A percentile compares a stretch with the other conserved stretches of the same genome.
phyloP scores from a whole-genome alignment of 1,284 basidiomycete genomes.

The Ceratobasidium papillatum region DNA sequence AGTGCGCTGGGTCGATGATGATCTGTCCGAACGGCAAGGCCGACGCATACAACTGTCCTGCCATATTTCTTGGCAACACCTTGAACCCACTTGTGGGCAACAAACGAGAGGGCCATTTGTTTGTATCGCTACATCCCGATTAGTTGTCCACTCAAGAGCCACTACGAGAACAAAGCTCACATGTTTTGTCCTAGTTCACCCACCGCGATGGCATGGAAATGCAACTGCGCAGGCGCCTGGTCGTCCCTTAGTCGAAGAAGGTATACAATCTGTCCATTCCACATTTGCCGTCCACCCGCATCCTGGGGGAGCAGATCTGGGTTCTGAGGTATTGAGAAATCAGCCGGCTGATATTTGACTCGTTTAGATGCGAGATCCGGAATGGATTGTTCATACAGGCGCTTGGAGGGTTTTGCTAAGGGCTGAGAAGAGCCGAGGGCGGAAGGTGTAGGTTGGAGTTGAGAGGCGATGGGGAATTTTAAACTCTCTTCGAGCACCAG shows the following conservation, averaged over 20 bases:
- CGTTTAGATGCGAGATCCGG: too few species aligned
- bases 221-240: not conserved
- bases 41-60: not conserved
- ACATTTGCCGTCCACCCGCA: not conserved
- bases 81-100: not conserved
- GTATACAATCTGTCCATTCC: constrained; percentile 28
- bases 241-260: not conserved
- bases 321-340: not conserved
- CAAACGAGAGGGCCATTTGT: constrained; percentile 6
- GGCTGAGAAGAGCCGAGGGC: too few species aligned
- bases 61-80: not conserved
- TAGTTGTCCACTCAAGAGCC: not conserved
- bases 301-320: not conserved
- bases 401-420: too few species aligned
- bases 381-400: too few species aligned
- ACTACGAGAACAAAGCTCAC: not conserved
- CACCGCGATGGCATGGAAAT: constrained; percentile 18
- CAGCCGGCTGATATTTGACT: not conserved
- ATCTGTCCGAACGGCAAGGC: constrained; percentile 21
- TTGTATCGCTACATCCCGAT: not conserved
- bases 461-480: too few species aligned
- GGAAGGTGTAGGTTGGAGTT: too few species aligned
- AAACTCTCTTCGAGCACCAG: too few species aligned
- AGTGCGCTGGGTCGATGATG: constrained; percentile 3
- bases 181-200: constrained; percentile 7